Percentiles rank a stretch among this genome's conserved stretches.
Conservation (phyloP, 306 rosid genomes). For the Aeschynomene evenia region DNA sequence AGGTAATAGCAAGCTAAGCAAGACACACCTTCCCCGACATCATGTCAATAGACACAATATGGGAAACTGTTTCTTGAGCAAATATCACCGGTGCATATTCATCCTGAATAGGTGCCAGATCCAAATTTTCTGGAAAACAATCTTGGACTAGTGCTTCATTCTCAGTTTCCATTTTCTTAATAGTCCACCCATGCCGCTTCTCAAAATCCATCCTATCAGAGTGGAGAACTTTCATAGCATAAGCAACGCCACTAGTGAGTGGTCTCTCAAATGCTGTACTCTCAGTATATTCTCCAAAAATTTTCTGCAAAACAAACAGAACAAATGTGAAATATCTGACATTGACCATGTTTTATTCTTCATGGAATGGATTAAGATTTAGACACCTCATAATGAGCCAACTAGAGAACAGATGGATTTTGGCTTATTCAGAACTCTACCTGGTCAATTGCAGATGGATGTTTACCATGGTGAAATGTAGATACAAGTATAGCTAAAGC, state of each 20-base stretch:
- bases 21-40: conserved; percentile 94
- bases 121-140: conserved; percentile 85
- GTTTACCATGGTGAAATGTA: conserved; percentile 87
- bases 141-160: conserved; percentile 91
- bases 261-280: conserved; percentile 91
- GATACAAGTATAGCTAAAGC: conserved; percentile 94
- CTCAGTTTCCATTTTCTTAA: conserved; percentile 88
- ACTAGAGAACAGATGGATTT: conserved; percentile 3
- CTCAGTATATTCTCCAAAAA: conserved; percentile 88
- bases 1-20: conserved; percentile 16
- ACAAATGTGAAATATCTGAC: conserved; percentile 9
- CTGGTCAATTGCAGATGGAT: conserved; percentile 94
- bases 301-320: conserved; percentile 61
- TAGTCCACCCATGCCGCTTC: conserved; percentile 82
- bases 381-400: not conserved
- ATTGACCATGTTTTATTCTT: conserved; percentile 1
- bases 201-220: conserved; percentile 79
- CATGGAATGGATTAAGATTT: not conserved
- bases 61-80: conserved; percentile 98
- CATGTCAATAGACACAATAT: conserved; percentile 98
- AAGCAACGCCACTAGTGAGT: conserved; percentile 95
- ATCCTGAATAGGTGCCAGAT: conserved; percentile 88
- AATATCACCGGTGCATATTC: conserved; percentile 98
- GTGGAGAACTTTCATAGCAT: conserved; percentile 87
- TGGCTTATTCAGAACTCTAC: conserved; percentile 31